A percentile compares a stretch with the other conserved stretches of the same genome.
Conservation (phyloP, 106 monocot species). For the Phalaenopsis equestris region DNA sequence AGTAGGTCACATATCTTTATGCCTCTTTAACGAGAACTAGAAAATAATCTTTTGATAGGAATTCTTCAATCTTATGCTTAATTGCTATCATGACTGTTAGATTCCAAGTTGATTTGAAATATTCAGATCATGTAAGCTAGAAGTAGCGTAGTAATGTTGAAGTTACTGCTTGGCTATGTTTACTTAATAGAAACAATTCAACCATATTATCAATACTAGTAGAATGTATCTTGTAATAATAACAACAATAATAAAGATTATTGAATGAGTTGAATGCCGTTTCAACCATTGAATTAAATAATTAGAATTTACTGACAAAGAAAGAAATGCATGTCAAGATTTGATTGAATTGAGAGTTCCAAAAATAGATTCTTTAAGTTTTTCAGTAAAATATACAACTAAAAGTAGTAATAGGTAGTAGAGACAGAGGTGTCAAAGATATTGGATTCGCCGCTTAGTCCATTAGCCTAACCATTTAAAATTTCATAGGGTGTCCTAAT, state of each 20-base stretch:
- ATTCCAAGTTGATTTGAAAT: not conserved
- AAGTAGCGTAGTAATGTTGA: not conserved
- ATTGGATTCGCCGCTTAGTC: not conserved
- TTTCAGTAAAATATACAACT: not conserved
- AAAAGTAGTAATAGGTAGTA: not conserved
- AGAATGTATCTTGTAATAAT: not conserved
- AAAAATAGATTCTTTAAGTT: not conserved
- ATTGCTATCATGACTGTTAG: not conserved
- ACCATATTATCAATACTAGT: not conserved
- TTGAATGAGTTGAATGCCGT: not conserved
- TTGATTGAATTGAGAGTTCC: not conserved
- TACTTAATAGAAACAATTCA: constrained; percentile 5
- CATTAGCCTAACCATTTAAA: not conserved
- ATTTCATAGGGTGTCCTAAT: not conserved
- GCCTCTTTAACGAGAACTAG: not conserved
- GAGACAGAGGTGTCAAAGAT: not conserved
- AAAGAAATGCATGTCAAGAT: not conserved
- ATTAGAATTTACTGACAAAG: not conserved
- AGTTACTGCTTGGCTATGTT: not conserved
- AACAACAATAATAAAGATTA: not conserved
- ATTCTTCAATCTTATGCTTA: constrained; percentile 1
- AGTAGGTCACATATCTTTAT: not conserved
- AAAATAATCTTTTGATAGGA: not conserved
- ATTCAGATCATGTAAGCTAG: not conserved
- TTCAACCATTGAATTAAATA: not conserved